These are phyloP conservation scores for Sanguinoderma infundibulare DNA, from an alignment of 1,284 basidiomycete genomes.

Conservation along the genomic window DNA sequence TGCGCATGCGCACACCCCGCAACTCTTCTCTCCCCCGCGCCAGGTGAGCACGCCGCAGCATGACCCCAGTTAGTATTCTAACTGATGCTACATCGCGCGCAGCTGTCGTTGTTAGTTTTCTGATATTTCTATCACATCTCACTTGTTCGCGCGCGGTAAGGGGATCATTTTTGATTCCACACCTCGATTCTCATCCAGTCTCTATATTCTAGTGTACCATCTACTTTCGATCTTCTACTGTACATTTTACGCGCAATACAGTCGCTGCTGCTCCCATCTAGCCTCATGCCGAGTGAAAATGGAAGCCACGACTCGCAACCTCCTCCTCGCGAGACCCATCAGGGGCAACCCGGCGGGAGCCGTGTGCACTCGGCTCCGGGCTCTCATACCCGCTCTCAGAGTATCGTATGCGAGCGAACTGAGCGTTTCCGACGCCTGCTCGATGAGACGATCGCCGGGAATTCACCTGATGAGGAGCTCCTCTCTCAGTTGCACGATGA, in stretches of 20 bases:
- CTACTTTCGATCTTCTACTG: too few relatives aligned
- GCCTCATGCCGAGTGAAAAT: not conserved
- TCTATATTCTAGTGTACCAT: too few relatives aligned
- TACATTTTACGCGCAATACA: not conserved
- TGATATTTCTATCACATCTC: not conserved
- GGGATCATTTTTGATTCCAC: not conserved
- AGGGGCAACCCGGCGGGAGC: too few relatives aligned
- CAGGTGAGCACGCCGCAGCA: not conserved
- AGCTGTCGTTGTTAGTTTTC: not conserved
- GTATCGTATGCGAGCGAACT: not conserved
- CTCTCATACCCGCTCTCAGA: not conserved
- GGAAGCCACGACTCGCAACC: not conserved
- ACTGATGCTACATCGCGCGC: not conserved
- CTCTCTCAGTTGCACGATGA: not conserved
- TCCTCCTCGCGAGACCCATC: too few relatives aligned
- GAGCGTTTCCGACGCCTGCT: not conserved
- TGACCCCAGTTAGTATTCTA: not conserved
- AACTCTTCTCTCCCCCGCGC: not conserved
- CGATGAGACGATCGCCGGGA: not conserved
- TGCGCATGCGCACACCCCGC: not conserved
- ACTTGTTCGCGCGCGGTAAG: not conserved
- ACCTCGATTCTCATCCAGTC: not conserved
- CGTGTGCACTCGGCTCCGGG: too few relatives aligned
- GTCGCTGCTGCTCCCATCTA: not conserved
- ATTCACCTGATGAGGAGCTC: not conserved